Evolutionary conservation across 73 alveolate species (phyloP), one percentile per base, ranked within the genome.

Genomic region (Effrenium voratum): DNA sequence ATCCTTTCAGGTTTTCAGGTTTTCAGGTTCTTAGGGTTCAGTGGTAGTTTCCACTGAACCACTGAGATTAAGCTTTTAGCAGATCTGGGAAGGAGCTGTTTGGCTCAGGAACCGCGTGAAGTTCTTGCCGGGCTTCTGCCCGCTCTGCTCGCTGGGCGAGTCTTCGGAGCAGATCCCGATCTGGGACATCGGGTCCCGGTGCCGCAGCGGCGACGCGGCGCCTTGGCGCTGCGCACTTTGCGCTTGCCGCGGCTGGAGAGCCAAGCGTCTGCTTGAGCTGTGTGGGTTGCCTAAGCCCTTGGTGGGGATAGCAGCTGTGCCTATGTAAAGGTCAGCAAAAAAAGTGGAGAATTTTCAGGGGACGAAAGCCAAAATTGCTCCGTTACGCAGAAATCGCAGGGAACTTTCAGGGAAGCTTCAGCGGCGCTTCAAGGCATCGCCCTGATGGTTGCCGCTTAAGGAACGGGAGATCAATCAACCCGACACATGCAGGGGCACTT

Each of bases 81-180:
- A n/a, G n/a, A n/a, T n/a, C n/a, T n/a, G n/a, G n/a, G n/a, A n/a
- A n/a, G n/a, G n/a, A n/a, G n/a, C n/a, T n/a, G n/a, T n/a, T n/a
- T n/a, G n/a, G n/a, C n/a, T n/a, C n/a, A 90, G 96, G 96, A 90
- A 90, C 45, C 86, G 73, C n/a, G 47, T 90, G 76, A 90, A 90
- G 86, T 90, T 90, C 73, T 34, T 90, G 19, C 87, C 96, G 1
- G 96, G 85, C 50, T 13, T 50, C 52, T 90, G 96, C 72, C 77
- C 96, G 40, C 38, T 66, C 50, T 90, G 96, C 75, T 44, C 55
- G 87, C 15, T 90, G 85, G 86, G 96, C 16, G 85, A 43, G 24
- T 68, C 49, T 32, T 46, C 44, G 36, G 63, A 19, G 3, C 32
- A 41, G 32, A 6, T 86, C 24, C 96, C 96, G 40, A 16, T 90